Evolutionary conservation across 2,329 filamentous ascomycete genomes (phyloP), one percentile per base, ranked within the genome.

Genomic region (Dothistroma septosporum): DNA sequence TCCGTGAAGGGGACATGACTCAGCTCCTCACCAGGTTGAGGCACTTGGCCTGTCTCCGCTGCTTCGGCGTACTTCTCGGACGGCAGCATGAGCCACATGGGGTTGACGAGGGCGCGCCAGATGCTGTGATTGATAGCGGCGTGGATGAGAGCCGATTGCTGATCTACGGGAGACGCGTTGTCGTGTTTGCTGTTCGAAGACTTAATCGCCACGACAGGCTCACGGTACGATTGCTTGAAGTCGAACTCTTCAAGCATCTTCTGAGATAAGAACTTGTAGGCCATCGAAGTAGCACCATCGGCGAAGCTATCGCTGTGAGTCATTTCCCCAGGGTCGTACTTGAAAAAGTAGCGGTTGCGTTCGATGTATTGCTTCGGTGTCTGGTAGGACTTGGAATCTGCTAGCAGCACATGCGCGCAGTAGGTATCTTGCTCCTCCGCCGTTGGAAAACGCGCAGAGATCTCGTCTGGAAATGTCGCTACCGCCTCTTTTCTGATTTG

Each of bases 301-400:
- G 57, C 24, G 44, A 55, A 59, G 57, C 28, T 55, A 24, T 59
- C 52, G 52, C 57, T 59, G 41, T 59, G 57, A 5, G 41, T 46
- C 5, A 59, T 55, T 41, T 66, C 48, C 4, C 55, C 52, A 3
- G 60, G 11, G 19, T 70, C 64, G 61, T 64, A 71, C 48, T 60
- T 58, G 66, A 89, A 87, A 74, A 89, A 84, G 68, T 84, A 83
- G 31, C 74, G 71, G 70, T 86, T 84, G 35, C 82, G 79, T 33
- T 79, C 69, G 8, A 84, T 74, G 71, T 87, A 89, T 21, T 83
- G 77, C 4, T 74, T 63, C 0, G 85, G 78, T 16, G 78, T 84
- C 19, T 78, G 81, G 71, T 84, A 89, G 60, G 83, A 85, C 62
- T 82, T 81, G 9, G 80, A 78, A 66, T 86, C 84, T 22, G 78